These are phyloP conservation scores for Fraxinus nigra DNA, from an alignment of 305 asterid species.

Conservation along the genomic window DNA sequence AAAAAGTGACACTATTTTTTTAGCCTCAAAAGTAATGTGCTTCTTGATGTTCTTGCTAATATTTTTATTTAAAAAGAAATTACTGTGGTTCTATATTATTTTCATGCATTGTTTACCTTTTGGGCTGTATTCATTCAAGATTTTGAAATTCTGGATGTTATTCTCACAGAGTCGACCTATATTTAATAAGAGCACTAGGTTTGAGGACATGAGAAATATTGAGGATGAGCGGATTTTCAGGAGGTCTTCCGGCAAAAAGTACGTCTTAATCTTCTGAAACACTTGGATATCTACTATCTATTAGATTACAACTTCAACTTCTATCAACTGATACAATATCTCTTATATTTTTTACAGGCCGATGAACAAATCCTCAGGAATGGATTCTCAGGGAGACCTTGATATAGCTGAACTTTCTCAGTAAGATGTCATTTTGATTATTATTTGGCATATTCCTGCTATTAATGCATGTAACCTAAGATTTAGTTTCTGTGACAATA, in stretches of 20 bases:
- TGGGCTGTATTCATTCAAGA: not conserved
- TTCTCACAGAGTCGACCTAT: slow-evolving; percentile 88
- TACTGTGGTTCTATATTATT: not conserved
- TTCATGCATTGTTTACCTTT: not conserved
- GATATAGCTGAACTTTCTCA: slow-evolving; percentile 72
- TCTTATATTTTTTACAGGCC: slow-evolving; percentile 43
- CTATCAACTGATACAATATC: slow-evolving; percentile 17
- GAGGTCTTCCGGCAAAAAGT: slow-evolving; percentile 73
- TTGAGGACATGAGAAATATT: slow-evolving; percentile 78
- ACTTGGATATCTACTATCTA: slow-evolving; percentile 1
- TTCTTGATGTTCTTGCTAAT: not conserved
- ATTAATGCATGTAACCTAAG: not conserved
- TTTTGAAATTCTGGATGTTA: slow-evolving; percentile 22
- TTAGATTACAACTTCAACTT: slow-evolving; percentile 15
- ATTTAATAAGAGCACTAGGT: slow-evolving; percentile 91
- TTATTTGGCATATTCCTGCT: not conserved
- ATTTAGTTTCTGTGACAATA: slow-evolving; percentile 20
- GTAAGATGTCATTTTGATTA: slow-evolving; percentile 39
- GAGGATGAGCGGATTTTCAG: slow-evolving; percentile 66
- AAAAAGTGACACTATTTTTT: not conserved
- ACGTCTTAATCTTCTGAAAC: slow-evolving; percentile 17
- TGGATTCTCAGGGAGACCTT: slow-evolving; percentile 81
- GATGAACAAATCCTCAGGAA: slow-evolving; percentile 60
- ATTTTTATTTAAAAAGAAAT: not conserved
- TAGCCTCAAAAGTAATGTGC: not conserved